Conservation (phyloP, 23 red algal genomes). For the Gracilaria domingensis region DNA sequence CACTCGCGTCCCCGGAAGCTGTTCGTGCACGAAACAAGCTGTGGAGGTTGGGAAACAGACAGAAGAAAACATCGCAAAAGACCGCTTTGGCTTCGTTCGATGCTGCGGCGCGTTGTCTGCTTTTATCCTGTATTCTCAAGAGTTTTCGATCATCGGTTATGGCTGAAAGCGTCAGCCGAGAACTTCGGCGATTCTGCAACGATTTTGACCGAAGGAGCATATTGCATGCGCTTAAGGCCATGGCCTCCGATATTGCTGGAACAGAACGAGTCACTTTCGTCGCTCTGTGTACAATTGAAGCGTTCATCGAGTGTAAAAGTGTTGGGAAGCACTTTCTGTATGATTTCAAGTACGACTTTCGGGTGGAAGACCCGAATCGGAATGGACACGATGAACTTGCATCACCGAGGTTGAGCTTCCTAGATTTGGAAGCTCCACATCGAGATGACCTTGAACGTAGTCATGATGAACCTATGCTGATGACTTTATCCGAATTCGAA, state of each 20-base stretch:
- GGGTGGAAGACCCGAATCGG: conserved; percentile 31
- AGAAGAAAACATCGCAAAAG: not conserved
- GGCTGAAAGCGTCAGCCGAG: conserved; percentile 14
- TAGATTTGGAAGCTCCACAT: conserved; percentile 30
- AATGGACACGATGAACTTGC: not conserved
- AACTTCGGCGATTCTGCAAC: conserved; percentile 27
- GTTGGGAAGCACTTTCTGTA: conserved; percentile 34
- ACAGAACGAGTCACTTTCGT: conserved; percentile 66
- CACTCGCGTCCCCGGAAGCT: conserved; percentile 65
- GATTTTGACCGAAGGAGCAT: conserved; percentile 50
- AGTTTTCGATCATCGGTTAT: conserved; percentile 30
- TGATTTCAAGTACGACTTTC: conserved; percentile 55
- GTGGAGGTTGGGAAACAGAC: conserved; percentile 51
- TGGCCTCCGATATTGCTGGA: conserved; percentile 56
- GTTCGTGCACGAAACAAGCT: conserved; percentile 34
- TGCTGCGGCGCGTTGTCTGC: conserved; percentile 59
- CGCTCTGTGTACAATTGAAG: conserved; percentile 57
- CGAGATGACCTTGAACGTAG: conserved; percentile 41
- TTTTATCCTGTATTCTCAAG: conserved; percentile 49
- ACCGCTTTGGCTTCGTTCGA: conserved; percentile 61
- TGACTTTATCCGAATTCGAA: conserved; percentile 71
- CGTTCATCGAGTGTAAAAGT: conserved; percentile 40
- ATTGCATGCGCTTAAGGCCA: conserved; percentile 52
- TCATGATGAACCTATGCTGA: conserved; percentile 46
- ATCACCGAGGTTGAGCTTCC: conserved; percentile 6